Evolutionary conservation across 2,329 filamentous ascomycete species (phyloP).

Genomic region (Alternaria arborescens): DNA sequence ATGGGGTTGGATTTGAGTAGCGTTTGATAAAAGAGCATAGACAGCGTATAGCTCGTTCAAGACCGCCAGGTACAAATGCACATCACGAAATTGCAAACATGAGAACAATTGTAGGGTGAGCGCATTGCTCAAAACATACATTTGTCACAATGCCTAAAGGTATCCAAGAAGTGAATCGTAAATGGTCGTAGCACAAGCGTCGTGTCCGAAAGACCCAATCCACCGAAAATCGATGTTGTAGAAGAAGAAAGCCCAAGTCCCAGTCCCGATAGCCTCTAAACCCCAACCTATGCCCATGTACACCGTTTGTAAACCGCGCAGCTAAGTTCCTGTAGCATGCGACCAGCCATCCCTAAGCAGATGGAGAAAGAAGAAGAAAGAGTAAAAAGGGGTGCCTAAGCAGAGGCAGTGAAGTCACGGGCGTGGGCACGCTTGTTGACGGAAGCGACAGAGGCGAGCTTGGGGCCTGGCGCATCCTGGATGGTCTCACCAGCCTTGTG

Average conservation of each 20-base stretch:
- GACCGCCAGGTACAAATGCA: background rate
- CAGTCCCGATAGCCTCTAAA: slow-evolving; percentile 1
- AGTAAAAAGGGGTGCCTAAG: slow-evolving; percentile 15
- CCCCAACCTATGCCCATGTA: background rate
- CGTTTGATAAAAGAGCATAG: too few species aligned
- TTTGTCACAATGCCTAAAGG: background rate
- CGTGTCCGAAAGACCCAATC: slow-evolving; percentile 5
- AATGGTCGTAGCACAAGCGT: slow-evolving; percentile 5
- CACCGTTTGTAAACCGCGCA: background rate
- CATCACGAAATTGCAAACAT: background rate
- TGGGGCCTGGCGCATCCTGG: slow-evolving; percentile 31
- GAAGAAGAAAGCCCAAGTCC: background rate
- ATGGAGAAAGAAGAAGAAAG: slow-evolving; percentile 2
- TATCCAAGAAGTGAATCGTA: slow-evolving; percentile 12
- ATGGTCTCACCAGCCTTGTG: slow-evolving; percentile 38
- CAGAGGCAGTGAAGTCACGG: slow-evolving; percentile 39
- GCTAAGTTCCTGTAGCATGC: background rate
- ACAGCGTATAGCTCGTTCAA: too few species aligned
- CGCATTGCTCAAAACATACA: slow-evolving; percentile 1
- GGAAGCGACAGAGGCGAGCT: slow-evolving; percentile 29
- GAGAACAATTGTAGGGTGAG: background rate
- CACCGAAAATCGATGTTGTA: background rate
- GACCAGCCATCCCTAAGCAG: background rate
- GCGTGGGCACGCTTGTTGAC: slow-evolving; percentile 30
- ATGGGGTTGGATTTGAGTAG: too few species aligned